Evolutionary conservation across 2,329 filamentous ascomycete species (phyloP).

Genomic region (Paecilomyces fulvus): DNA sequence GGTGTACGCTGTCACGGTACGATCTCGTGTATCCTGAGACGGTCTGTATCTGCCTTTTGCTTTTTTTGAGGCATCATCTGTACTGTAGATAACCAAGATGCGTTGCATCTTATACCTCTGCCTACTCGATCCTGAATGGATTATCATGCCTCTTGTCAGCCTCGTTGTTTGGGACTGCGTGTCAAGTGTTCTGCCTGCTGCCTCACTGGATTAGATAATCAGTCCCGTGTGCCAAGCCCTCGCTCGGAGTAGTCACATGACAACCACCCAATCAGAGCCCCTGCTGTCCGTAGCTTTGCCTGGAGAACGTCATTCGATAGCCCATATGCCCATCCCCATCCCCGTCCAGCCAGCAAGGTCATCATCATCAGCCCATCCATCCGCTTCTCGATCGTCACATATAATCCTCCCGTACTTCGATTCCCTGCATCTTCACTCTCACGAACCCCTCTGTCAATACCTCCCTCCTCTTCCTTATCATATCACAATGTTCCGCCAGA

Average conservation of each 20-base stretch:
- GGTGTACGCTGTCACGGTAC: too few species aligned
- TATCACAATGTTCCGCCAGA: slow-evolving; percentile 24
- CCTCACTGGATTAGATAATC: background rate
- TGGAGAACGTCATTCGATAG: background rate
- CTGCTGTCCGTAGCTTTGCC: background rate
- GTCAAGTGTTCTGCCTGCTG: too few species aligned
- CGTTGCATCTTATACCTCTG: too few species aligned
- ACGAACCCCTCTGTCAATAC: background rate
- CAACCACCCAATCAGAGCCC: background rate
- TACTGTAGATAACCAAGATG: too few species aligned
- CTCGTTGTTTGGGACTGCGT: too few species aligned
- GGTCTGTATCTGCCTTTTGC: too few species aligned
- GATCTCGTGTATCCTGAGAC: too few species aligned
- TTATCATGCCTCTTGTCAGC: too few species aligned
- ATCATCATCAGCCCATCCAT: background rate
- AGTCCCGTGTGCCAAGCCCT: background rate
- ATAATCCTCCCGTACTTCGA: background rate
- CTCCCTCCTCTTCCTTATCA: background rate
- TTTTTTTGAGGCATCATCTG: too few species aligned
- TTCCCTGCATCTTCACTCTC: background rate
- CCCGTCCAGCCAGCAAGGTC: background rate
- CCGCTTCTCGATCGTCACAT: background rate
- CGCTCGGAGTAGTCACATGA: background rate
- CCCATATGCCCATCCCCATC: too few species aligned
- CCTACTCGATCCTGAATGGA: too few species aligned